Base-by-base conservation (phyloP, 75 land plant genomes). In the Selaginella moellendorffii region DNA sequence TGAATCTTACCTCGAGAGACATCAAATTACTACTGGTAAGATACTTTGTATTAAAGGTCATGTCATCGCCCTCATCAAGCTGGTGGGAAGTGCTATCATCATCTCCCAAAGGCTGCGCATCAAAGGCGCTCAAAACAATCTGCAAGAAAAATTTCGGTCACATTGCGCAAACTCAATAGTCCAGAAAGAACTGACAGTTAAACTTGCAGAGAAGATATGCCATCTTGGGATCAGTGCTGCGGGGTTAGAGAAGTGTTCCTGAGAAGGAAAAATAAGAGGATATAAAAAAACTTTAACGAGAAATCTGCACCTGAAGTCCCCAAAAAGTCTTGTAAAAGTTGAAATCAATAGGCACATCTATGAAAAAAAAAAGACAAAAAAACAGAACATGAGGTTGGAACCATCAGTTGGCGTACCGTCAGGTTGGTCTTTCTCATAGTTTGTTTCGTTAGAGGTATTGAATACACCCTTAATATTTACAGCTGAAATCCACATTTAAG, bases 281-380 rank as follows among this genome's bases (percentile, higher is more conserved):
- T 63, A 0, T 5, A 63, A 27, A 27, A 17, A 2, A 29, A 36
- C n/a, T 36, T 14, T 63, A n/a, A 26, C 30, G 0, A 31, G 62
- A 12, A 63, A 1, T 29, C 2, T 24, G 62, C 54, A 84, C 96
- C 88, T 95, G 99, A 67, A 95, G 81, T 58, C 99, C 86, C 99
- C 97, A 95, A 59, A 95, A 90, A 42, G 97, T 95, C 64, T 84
- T 86, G 73, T 95, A 95, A 67, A 95, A 95, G 68, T 90, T 95
- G 82, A 90, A 86, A 73, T 95, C 99, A 73, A 90, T 65, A 42
- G 84, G 59, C 72, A 82, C 54, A 17, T 92, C 97, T 90, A 14
- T 14, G 14, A 36, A 5, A 5, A 5, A 5, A 14, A 14, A 36
- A 5, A 5, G 14, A 5, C 46, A 36, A 36, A 36, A 36, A 5